Conservation (phyloP, 768 basidiomycete species). For the Suillus sp. region DNA sequence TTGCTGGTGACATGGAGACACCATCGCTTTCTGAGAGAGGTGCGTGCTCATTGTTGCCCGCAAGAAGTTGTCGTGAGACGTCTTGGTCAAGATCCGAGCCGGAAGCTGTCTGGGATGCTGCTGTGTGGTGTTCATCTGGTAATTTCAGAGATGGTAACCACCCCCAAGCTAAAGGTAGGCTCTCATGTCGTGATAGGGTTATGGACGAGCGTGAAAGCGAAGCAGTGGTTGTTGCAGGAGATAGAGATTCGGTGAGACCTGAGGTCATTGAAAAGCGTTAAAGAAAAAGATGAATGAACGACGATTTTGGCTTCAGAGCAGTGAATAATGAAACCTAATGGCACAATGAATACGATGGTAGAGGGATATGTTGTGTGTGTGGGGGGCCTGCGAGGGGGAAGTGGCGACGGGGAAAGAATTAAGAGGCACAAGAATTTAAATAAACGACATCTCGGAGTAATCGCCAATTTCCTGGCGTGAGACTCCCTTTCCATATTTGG, state of each 20-base stretch:
- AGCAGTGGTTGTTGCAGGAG: neutral
- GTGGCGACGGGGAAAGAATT: neutral
- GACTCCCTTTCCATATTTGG: neutral
- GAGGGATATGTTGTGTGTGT: neutral
- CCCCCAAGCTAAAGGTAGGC: constrained; percentile 18
- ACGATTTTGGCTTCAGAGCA: neutral
- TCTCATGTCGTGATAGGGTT: constrained; percentile 15
- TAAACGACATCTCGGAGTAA: neutral
- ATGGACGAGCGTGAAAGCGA: constrained; percentile 15
- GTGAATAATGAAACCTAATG: neutral
- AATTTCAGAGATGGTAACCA: constrained; percentile 8
- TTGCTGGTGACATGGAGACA: constrained; percentile 60
- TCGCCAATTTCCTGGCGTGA: neutral
- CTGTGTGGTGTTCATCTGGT: constrained; percentile 11
- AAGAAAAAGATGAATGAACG: constrained; percentile 3
- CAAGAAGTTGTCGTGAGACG: constrained; percentile 19
- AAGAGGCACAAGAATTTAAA: constrained; percentile 7
- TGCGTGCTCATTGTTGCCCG: neutral
- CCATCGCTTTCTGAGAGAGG: constrained; percentile 19
- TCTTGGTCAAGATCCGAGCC: constrained; percentile 33
- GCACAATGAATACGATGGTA: neutral
- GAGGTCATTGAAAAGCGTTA: constrained; percentile 9
- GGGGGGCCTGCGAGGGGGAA: neutral
- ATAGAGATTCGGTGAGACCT: constrained; percentile 10
- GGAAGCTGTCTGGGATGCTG: constrained; percentile 9